Conservation (phyloP, 768 basidiomycete genomes). For the Amanita brunnescens region DNA sequence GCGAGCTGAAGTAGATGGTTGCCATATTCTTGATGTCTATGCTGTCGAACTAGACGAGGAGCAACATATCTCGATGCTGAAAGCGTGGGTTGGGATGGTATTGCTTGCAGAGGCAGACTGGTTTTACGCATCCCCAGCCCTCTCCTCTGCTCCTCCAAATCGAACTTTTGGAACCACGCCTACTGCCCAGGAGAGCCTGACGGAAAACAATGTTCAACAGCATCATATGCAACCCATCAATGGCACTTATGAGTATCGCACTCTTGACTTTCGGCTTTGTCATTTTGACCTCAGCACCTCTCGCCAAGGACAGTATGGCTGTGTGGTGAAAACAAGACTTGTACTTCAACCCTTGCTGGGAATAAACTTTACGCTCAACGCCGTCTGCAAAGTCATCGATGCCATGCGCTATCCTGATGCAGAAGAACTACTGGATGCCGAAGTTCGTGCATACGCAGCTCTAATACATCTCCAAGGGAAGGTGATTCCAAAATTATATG, state of each 20-base stretch:
- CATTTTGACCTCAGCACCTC: conserved; percentile 9
- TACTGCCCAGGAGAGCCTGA: not conserved
- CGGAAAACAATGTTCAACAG: not conserved
- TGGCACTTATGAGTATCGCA: conserved; percentile 1
- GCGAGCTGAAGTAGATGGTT: conserved; percentile 5
- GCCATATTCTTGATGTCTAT: conserved; percentile 9
- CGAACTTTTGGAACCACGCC: not conserved
- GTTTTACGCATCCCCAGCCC: conserved; percentile 6
- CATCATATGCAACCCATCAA: conserved; percentile 1
- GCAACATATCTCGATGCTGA: conserved; percentile 11
- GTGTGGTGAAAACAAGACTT: not conserved
- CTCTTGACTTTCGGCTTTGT: conserved; percentile 13
- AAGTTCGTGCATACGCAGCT: conserved; percentile 12
- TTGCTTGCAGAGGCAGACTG: conserved; percentile 11
- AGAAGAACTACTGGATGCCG: conserved; percentile 7
- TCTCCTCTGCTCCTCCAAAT: conserved; percentile 15
- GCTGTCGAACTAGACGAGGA: conserved; percentile 4
- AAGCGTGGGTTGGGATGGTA: conserved; percentile 12
- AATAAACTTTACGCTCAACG: not conserved
- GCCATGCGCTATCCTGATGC: conserved; percentile 6
- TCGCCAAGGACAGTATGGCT: conserved; percentile 1
- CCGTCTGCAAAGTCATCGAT: conserved; percentile 11
- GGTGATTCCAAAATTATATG: conserved; percentile 12
- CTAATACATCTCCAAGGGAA: conserved; percentile 9
- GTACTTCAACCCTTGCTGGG: not conserved